phyloP scores from a whole-genome alignment of 257 asterid genomes.

The Penstemon barbatus region DNA sequence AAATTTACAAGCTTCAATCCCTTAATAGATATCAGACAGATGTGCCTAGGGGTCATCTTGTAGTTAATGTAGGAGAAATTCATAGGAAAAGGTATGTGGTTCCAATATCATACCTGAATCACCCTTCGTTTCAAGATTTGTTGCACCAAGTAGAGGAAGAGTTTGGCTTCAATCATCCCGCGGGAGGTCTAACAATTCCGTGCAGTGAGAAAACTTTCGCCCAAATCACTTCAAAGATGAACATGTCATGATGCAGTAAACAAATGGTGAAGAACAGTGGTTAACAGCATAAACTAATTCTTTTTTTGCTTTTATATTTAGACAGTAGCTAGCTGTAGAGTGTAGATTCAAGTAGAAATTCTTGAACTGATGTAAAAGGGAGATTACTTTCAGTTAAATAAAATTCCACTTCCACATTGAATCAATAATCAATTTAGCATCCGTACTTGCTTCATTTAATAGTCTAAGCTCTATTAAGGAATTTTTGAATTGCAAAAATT shows the following conservation, averaged over 20 bases:
- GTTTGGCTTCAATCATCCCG: constrained; percentile 46
- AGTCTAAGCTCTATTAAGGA: background rate
- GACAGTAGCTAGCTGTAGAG: constrained; percentile 24
- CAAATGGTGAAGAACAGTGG: constrained; percentile 12
- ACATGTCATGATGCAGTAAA: constrained; percentile 23
- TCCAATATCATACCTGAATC: constrained; percentile 51
- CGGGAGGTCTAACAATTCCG: constrained; percentile 47
- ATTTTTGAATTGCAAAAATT: background rate
- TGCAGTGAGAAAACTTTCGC: constrained; percentile 49
- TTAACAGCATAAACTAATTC: constrained; percentile 9
- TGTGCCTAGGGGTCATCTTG: constrained; percentile 52
- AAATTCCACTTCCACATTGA: constrained; percentile 4
- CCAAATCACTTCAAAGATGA: constrained; percentile 44
- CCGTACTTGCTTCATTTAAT: constrained; percentile 10
- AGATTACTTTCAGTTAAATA: constrained; percentile 1
- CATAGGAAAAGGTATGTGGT: constrained; percentile 45
- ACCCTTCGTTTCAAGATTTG: constrained; percentile 50
- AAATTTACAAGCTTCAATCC: constrained; percentile 46
- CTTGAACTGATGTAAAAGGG: constrained; percentile 26
- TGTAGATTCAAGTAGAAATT: constrained; percentile 24
- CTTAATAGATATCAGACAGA: constrained; percentile 30
- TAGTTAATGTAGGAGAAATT: constrained; percentile 41
- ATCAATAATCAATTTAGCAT: constrained; percentile 18
- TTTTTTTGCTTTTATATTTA: constrained; percentile 17
- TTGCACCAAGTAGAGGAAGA: constrained; percentile 47